Evolutionary conservation across 805 yeast species (phyloP).

Genomic region (Spathaspora arborariae): DNA sequence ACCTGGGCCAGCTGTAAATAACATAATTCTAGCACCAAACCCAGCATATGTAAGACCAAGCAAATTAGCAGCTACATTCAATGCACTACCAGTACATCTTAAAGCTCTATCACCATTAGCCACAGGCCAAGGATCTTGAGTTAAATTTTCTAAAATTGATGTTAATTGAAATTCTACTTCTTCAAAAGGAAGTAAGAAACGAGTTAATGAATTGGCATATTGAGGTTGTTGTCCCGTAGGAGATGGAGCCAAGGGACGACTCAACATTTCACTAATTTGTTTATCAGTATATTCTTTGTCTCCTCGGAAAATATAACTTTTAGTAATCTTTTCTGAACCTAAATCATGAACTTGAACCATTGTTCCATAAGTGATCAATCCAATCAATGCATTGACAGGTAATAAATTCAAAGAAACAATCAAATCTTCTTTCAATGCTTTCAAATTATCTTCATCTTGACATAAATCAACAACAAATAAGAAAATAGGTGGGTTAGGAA

Average conservation of each 20-base stretch:
- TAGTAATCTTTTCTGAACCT: slow-evolving; percentile 58
- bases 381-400: slow-evolving; percentile 88
- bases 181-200: slow-evolving; percentile 71
- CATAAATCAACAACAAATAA: slow-evolving; percentile 84
- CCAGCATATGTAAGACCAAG: slow-evolving; percentile 81
- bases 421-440: slow-evolving; percentile 77
- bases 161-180: slow-evolving; percentile 82
- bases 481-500: slow-evolving; percentile 80
- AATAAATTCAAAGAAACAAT: slow-evolving; percentile 70
- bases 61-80: slow-evolving; percentile 76
- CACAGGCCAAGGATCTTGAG: slow-evolving; percentile 85
- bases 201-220: slow-evolving; percentile 38
- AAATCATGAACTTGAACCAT: slow-evolving; percentile 89
- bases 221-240: slow-evolving; percentile 21
- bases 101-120: slow-evolving; percentile 79
- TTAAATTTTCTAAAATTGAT: slow-evolving; percentile 70
- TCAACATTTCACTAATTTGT: slow-evolving; percentile 54
- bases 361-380: slow-evolving; percentile 84
- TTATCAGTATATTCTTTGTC: slow-evolving; percentile 78
- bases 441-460: slow-evolving; percentile 83
- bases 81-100: slow-evolving; percentile 91
- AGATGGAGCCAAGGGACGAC: slow-evolving; percentile 26
- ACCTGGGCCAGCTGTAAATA: slow-evolving; percentile 93
- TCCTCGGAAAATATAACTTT: slow-evolving; percentile 83
- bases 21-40: slow-evolving; percentile 82